Evolutionary conservation across 768 basidiomycete species (phyloP), one percentile per base, ranked within the genome.

Genomic region (Pleurotus citrinopileatus): DNA sequence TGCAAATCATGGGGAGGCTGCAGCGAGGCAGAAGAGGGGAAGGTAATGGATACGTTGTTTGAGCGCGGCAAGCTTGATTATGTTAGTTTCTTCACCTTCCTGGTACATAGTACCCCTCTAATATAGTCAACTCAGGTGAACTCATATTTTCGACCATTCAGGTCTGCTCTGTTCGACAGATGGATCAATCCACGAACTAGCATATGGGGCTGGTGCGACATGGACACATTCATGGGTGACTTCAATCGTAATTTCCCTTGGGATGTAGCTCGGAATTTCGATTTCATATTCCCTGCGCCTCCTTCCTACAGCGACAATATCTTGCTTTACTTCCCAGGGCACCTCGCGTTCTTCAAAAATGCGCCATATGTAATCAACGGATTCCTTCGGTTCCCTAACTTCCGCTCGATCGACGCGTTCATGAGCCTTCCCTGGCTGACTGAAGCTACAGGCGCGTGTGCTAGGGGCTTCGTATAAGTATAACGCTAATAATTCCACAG

Each of bases 131-230:
- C 12, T 3, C 22, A 55, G 55, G 48, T 36, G 13, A 51, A 55
- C 37, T 55, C 55, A 2, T 29, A 37, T 29, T 55, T 48, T 26
- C 46, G 55, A 12, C 46, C 48, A 15, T 51, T 51, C 47, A 13
- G 55, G 10, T n/a, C 47, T 38, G 55, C 29, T 10, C 25, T 55
- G 25, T 55, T 55, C 26, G 19, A 51, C 7, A 34, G 38, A 51
- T 55, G 46, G 47, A 52, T 55, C 13, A 23, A 55, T 38, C 55
- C 55, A 6, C 47, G 28, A 12, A 55, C 55, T 2, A 40, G n/a
- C 13, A 46, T 55, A 8, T 55, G 55, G 55, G 55, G 51, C 15
- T 55, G 55, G 55, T 55, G 55, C 29, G 55, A 55, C 47, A 37
- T 55, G 55, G 55, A 55, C 27, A 42, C 27, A 12, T 40, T 55